phyloP scores from a whole-genome alignment of 306 rosid genomes.

The Luffa aegyptiaca region DNA sequence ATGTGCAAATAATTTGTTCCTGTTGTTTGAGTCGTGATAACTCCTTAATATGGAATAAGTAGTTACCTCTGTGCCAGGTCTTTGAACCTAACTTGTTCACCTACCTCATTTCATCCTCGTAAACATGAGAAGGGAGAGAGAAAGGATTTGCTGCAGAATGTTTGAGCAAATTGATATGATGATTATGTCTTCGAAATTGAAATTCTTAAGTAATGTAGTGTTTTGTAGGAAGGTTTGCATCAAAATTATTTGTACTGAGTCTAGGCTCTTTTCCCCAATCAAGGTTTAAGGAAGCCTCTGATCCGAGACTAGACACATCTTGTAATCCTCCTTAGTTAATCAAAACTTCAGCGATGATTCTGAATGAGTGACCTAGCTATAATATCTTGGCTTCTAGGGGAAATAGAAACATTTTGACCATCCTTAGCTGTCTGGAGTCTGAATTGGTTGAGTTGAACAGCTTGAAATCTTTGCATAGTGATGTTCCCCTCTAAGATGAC shows the following conservation, averaged over 20 bases:
- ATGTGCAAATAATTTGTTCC: background rate
- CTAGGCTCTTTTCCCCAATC: background rate
- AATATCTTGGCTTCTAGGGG: background rate
- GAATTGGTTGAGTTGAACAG: background rate
- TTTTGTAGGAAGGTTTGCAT: background rate
- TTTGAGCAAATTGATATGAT: background rate
- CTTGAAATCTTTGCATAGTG: background rate
- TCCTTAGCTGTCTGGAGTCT: background rate
- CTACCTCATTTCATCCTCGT: background rate
- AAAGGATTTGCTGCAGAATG: background rate
- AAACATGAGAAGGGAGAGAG: background rate
- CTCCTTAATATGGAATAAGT: background rate
- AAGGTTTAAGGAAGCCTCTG: background rate
- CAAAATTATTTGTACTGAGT: background rate
- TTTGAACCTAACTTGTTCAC: background rate
- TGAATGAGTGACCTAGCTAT: constrained; percentile 7
- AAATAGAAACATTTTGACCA: background rate
- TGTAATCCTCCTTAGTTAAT: background rate
- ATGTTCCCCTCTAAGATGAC: background rate
- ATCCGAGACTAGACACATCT: background rate
- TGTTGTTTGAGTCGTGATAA: background rate
- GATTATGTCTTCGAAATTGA: background rate
- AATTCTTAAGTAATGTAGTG: background rate
- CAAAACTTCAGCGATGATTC: background rate
- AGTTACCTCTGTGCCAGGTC: background rate